Evolutionary conservation across 768 basidiomycete species (phyloP), one percentile per base, ranked within the genome.

Genomic region (Serendipita sp.): DNA sequence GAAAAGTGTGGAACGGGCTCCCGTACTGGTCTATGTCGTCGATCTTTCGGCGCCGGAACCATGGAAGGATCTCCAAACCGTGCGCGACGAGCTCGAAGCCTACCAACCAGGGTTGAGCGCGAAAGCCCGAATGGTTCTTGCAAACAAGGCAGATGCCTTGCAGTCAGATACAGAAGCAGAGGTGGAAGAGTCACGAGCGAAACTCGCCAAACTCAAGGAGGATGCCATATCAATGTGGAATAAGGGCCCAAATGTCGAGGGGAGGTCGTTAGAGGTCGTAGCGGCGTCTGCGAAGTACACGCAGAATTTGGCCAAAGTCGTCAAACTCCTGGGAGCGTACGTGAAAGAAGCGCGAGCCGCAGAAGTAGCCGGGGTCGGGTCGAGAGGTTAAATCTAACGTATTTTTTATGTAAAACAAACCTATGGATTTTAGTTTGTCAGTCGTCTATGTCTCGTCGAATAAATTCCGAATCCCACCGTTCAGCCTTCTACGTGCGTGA

Each of bases 111-210:
- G 87, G 13, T 83, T 97, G 80, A 88, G 86, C 71, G 70, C 74
- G 18, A 84, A 88, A 70, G 87, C 84, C 24, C 79, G 86, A 30
- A 79, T 96, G 71, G 89, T 99, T 45, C 78, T 98, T 16, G 89
- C 91, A 32, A 99, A 97, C 78, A 99, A 99, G 74, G 96, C 92
- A 0, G 96, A 99, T 75, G 72, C 90, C 37, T 80, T 95, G 2
- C 54, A 11, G 67, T 78, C 78, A 8, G 79, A 76, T 10, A 77
- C 79, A 34, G 73, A 74, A n/a, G 74, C 71, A 15, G 78, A 79
- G 3, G 79, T 86, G 4, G 73, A 75, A 44, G 78, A 76, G 45
- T 86, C 85, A 3, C 79, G 77, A 68, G 75, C 73, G 34, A 89
- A 88, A 72, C 76, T 89, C 58, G 69, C 64, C 37, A 75, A 69